These are phyloP conservation scores for Xylaria sp. DNA, from an alignment of 2,329 filamentous ascomycete genomes.

Conservation along the genomic window DNA sequence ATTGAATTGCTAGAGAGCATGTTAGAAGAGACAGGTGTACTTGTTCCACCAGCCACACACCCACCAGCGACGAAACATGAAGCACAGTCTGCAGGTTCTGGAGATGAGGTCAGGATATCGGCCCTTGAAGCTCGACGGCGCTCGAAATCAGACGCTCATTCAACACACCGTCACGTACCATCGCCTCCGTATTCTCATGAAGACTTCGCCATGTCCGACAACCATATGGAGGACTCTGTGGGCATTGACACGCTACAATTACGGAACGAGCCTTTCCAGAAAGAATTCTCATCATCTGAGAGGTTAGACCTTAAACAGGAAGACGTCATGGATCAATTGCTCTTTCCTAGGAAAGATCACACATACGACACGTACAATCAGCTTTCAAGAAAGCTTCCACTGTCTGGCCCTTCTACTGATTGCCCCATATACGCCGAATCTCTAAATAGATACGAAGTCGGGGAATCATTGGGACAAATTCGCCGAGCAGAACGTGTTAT, in stretches of 20 bases:
- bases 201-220: slow-evolving; percentile 35
- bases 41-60: slow-evolving; percentile 34
- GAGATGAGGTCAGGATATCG: slow-evolving; percentile 27
- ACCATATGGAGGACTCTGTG: slow-evolving; percentile 24
- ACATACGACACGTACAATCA: slow-evolving; percentile 27
- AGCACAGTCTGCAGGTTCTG: slow-evolving; percentile 20
- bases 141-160: slow-evolving; percentile 29
- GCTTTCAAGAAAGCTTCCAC: slow-evolving; percentile 28
- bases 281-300: slow-evolving; percentile 15
- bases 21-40: slow-evolving; percentile 32
- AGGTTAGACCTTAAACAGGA: slow-evolving; percentile 21
- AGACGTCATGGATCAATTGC: slow-evolving; percentile 26
- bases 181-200: slow-evolving; percentile 40
- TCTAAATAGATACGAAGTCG: slow-evolving; percentile 19
- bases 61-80: slow-evolving; percentile 39
- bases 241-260: slow-evolving; percentile 5
- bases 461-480: slow-evolving; percentile 33
- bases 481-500: slow-evolving; percentile 40
- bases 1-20: slow-evolving; percentile 39
- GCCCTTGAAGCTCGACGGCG: slow-evolving; percentile 10
- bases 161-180: slow-evolving; percentile 30
- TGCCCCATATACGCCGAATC: slow-evolving; percentile 25
- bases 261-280: slow-evolving; percentile 7
- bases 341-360: slow-evolving; percentile 23
- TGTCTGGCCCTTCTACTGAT: slow-evolving; percentile 31